Evolutionary conservation across 2,329 filamentous ascomycete species (phyloP), one percentile per base, ranked within the genome.

Genomic region (Talaromyces rugulosus): DNA sequence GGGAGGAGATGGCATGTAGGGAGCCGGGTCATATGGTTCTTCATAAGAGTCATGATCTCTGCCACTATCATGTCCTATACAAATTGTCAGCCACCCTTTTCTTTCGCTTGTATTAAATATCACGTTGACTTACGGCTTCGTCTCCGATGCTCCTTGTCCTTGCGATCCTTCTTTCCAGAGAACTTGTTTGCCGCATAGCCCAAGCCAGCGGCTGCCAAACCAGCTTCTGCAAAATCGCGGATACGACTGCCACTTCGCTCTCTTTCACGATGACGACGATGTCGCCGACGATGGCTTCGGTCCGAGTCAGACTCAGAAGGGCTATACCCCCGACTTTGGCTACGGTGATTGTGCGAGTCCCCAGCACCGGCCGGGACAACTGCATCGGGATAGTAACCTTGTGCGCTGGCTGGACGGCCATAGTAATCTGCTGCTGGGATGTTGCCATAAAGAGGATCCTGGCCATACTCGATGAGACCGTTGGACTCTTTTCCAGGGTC

Each of bases 401-500:
- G 73, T 40, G 69, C 72, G 56, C 72, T 76, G 30, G 69, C 63
- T 1, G 78, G 75, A 28, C 77, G 75, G 28, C 79, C 76, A 64
- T 81, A 79, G 65, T 81, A 80, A 64, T 80, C 76, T 58, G 76
- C 77, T 30, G 76, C 69, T 28, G 75, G 78, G 56, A 80, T 79
- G 67, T 84, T 84, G 67, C 83, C 82, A 67, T 85, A 81, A 60
- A 88, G 84, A 7, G 85, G 86, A 69, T 85, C 83, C 70, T 82
- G 80, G 66, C 86, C 86, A 72, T 89, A 88, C 71, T 87, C 85
- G 75, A 88, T 86, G 73, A 88, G 74, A 63, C 78, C 81, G 69
- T 80, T 76, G 66, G 75, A 78, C 67, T 80, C 78, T 34, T 73
- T 70, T 14, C 71, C 64, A 27, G 73, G 72, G 59, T 80, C 77